phyloP scores from a whole-genome alignment of 768 basidiomycete species.

The Boletellus ananiceps region DNA sequence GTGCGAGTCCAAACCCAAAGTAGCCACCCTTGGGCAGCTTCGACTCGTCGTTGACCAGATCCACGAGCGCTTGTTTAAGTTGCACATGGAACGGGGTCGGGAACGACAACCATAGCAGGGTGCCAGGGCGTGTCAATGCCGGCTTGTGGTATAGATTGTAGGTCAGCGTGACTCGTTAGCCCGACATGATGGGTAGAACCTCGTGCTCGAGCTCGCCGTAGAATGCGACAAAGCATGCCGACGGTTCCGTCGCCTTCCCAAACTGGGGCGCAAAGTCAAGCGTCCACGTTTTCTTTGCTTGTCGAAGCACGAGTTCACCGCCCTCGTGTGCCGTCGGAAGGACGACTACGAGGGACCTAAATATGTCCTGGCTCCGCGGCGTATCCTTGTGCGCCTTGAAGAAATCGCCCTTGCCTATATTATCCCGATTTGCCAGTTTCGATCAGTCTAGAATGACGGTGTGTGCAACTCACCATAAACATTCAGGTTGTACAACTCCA shows the following conservation, averaged over 20 bases:
- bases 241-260: not conserved
- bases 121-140: no score
- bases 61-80: not conserved
- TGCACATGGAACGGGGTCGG: not conserved
- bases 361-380: conserved; percentile 39
- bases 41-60: not conserved
- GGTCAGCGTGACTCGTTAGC: conserved; percentile 41
- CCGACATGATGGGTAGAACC: conserved; percentile 36
- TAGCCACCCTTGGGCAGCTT: conserved; percentile 7
- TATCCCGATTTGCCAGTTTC: not conserved
- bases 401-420: conserved; percentile 32
- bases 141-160: conserved; percentile 30
- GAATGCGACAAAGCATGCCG: conserved; percentile 38
- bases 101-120: not conserved
- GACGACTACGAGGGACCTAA: conserved; percentile 48
- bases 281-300: conserved; percentile 30
- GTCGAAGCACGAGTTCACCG: conserved; percentile 38
- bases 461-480: conserved; percentile 35
- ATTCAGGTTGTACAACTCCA: conserved; percentile 43
- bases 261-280: conserved; percentile 33
- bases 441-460: not conserved
- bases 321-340: conserved; percentile 45
- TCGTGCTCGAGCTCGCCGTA: conserved; percentile 43
- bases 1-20: conserved; percentile 8
- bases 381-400: conserved; percentile 52